Percentiles rank a stretch among this genome's conserved stretches.
Conservation (phyloP, 495 filamentous ascomycete species). For the Thermochaetoides thermophila region DNA sequence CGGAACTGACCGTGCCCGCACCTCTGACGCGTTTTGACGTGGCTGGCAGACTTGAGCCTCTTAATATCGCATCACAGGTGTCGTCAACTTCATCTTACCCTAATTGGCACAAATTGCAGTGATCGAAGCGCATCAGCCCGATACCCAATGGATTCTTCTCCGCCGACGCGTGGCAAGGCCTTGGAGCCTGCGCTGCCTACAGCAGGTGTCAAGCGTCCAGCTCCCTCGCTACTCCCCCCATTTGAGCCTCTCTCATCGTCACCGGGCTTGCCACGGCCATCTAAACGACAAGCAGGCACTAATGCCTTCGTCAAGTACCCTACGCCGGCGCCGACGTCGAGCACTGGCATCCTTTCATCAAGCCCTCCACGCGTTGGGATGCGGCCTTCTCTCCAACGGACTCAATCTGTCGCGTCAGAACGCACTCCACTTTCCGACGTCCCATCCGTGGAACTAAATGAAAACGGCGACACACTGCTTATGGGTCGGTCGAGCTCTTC, state of each 20-base stretch:
- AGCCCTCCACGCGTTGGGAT: slow-evolving; percentile 52
- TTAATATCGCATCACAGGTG: too few species aligned
- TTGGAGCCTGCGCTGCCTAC: slow-evolving; percentile 29
- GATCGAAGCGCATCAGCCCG: slow-evolving; percentile 8
- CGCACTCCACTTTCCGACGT: slow-evolving; percentile 71
- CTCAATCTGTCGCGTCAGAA: slow-evolving; percentile 60
- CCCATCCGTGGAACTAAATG: slow-evolving; percentile 64
- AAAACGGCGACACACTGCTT: slow-evolving; percentile 62
- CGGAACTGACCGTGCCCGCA: slow-evolving; percentile 11
- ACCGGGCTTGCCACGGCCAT: slow-evolving; percentile 60
- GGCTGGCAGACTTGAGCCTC: slow-evolving; percentile 7
- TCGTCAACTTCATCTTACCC: too few species aligned
- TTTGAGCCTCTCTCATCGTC: slow-evolving; percentile 90
- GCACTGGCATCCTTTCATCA: slow-evolving; percentile 78
- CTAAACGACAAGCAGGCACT: slow-evolving; percentile 50
- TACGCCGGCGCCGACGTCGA: slow-evolving; percentile 85
- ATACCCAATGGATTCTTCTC: slow-evolving; percentile 20
- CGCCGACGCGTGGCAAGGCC: slow-evolving; percentile 8
- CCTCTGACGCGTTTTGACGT: slow-evolving; percentile 16
- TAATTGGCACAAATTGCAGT: slow-evolving; percentile 17
- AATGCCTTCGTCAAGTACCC: slow-evolving; percentile 52
- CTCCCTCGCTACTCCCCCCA: slow-evolving; percentile 69
- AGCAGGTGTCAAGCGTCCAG: slow-evolving; percentile 59
- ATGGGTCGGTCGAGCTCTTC: slow-evolving; percentile 91
- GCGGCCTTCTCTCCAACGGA: slow-evolving; percentile 41